A percentile compares a stretch with the other conserved stretches of the same genome.
phyloP scores from a whole-genome alignment of 2,329 filamentous ascomycete genomes.

The Fusarium torulosum region DNA sequence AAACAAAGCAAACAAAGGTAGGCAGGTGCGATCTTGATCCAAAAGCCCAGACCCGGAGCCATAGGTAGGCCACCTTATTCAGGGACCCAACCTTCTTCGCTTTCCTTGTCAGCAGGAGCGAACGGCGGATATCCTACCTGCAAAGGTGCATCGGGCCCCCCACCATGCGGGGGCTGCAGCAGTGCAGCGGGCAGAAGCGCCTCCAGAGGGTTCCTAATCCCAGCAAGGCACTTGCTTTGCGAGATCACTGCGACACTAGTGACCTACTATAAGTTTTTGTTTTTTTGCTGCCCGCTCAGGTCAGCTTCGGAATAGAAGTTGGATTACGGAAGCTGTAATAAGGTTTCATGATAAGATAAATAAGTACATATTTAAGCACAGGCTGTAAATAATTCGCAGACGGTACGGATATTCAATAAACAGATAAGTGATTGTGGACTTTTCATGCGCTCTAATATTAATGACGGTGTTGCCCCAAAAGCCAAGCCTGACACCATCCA shows the following conservation, averaged over 20 bases:
- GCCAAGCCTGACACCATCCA: constrained; percentile 12
- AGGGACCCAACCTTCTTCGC: constrained; percentile 34
- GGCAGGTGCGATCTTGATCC: constrained; percentile 26
- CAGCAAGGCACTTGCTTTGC: constrained; percentile 34
- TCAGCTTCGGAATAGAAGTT: constrained; percentile 9
- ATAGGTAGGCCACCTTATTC: constrained; percentile 6
- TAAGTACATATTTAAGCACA: neutral
- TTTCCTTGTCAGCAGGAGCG: constrained; percentile 34
- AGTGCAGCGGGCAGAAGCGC: constrained; percentile 27
- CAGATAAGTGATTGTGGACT: neutral
- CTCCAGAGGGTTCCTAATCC: constrained; percentile 33
- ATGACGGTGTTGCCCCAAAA: constrained; percentile 5
- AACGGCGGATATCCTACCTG: constrained; percentile 28
- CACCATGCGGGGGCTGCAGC: constrained; percentile 39
- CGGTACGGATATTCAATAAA: neutral
- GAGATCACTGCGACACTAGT: constrained; percentile 31
- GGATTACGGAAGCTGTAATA: neutral
- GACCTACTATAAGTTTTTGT: constrained; percentile 1
- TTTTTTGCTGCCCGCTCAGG: constrained; percentile 16
- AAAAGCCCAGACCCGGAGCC: constrained; percentile 11
- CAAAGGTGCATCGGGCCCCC: constrained; percentile 33
- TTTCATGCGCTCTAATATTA: neutral
- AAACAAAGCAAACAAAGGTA: constrained; percentile 19
- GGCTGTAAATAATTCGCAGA: neutral
- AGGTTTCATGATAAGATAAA: neutral